Base-by-base conservation (phyloP, 2,329 filamentous ascomycete genomes). In the Ophiostoma perfectum region DNA sequence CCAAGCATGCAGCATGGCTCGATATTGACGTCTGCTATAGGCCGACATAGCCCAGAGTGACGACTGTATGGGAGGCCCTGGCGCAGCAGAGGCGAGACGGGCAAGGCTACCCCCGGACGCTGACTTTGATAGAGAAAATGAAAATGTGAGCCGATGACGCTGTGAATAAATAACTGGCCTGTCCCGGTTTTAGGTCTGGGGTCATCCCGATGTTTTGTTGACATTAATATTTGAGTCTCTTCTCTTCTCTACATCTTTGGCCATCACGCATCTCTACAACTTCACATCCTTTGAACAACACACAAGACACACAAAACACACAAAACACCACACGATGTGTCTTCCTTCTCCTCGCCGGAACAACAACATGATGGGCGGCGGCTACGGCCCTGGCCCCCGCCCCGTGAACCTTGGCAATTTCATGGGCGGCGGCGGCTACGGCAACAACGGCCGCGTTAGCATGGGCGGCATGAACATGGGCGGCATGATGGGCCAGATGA, bases 321-420 rank as follows among this genome's bases (percentile, higher is more conserved):
- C 11, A 49, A 44, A 18, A n/a, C 47, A 49, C 5, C 49, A 55
- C 49, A 63, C 39, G 42, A 63, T 63, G 60, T 63, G 60, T 63
- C 60, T 63, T 44, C 60, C 39, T 12, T 42, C 16, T 39, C 16
- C 60, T 27, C 60, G 60, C 16, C 60, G 36, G 1, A 6, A 63
- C 39, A 63, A 63, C 60, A 42, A 63, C 39, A 63, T 63, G 52
- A 58, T 58, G 60, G 60, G 60, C 16, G 38, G 38, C 39, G 16
- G n/a, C 38, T 27, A 27, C 27, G 27, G 27, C 27, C 27, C 27
- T 27, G 67, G 39, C 16, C 67, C 67, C 12, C 68, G 62, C 11
- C 68, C 65, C 8, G 47, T 67, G 16, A 67, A 65, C 39, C 52
- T 69, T 27, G 41, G 47, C 60, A 18, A 63, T n/a, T 42, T 63